Evolutionary conservation across 2,329 filamentous ascomycete species (phyloP).

Genomic region (Cadophora sp.): DNA sequence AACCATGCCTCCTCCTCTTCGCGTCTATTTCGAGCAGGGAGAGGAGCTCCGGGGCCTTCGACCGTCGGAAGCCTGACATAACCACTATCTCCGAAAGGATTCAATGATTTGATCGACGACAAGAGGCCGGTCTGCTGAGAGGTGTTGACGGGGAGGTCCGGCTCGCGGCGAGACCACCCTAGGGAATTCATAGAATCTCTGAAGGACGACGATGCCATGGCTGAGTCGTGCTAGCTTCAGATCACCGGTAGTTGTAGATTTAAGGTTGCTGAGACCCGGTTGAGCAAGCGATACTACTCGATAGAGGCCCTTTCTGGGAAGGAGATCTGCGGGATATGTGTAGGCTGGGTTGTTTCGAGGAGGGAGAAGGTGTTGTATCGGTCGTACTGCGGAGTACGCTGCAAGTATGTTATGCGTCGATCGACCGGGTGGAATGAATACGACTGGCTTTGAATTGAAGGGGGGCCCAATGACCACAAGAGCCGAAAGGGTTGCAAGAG

Average conservation of each 20-base stretch:
- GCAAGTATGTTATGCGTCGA: constrained; percentile 45
- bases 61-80: constrained; percentile 91
- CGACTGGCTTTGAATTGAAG: constrained; percentile 39
- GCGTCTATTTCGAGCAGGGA: constrained; percentile 82
- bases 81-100: constrained; percentile 85
- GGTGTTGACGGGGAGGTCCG: constrained; percentile 78
- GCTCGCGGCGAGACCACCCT: constrained; percentile 88
- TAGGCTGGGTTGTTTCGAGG: constrained; percentile 21
- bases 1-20: constrained; percentile 98
- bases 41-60: constrained; percentile 81
- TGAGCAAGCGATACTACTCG: constrained; percentile 20
- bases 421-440: constrained; percentile 39
- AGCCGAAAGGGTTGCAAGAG: constrained; percentile 30
- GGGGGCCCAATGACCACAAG: constrained; percentile 46
- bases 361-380: constrained; percentile 18
- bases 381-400: constrained; percentile 32
- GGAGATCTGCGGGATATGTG: constrained; percentile 27
- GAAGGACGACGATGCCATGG: constrained; percentile 88
- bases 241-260: constrained; percentile 36
- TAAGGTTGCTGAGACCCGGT: constrained; percentile 29
- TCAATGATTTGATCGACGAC: constrained; percentile 81
- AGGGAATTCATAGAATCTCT: constrained; percentile 93
- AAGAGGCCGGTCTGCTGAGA: constrained; percentile 75
- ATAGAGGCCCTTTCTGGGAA: constrained; percentile 23
- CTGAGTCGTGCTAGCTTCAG: constrained; percentile 31